These are phyloP conservation scores for Pseudocercospora macadamiae DNA, from an alignment of 2,329 filamentous ascomycete species.

Conservation along the genomic window DNA sequence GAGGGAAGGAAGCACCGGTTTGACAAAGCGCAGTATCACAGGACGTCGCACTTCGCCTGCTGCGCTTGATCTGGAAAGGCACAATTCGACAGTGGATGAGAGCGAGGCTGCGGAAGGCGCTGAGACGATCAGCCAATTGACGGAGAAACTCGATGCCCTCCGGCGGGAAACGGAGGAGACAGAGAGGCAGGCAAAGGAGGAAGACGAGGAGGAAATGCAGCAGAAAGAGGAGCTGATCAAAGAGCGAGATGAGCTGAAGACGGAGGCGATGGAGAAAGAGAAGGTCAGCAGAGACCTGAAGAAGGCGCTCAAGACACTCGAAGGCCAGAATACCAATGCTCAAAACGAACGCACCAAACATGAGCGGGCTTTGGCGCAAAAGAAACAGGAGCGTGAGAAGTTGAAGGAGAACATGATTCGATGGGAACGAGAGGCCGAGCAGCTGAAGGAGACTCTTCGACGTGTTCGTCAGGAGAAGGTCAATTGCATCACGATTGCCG, in stretches of 20 bases:
- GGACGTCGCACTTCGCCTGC: slow-evolving; percentile 71
- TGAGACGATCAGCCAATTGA: slow-evolving; percentile 74
- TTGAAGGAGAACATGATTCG: slow-evolving; percentile 70
- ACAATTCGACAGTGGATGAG: slow-evolving; percentile 40
- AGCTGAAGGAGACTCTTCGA: slow-evolving; percentile 52
- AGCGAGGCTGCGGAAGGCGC: slow-evolving; percentile 59
- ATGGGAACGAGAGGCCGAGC: slow-evolving; percentile 66
- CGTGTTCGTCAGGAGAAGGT: slow-evolving; percentile 47
- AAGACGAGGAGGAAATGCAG: slow-evolving; percentile 55
- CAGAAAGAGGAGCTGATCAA: slow-evolving; percentile 61
- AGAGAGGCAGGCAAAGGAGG: slow-evolving; percentile 67
- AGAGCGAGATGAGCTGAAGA: slow-evolving; percentile 78
- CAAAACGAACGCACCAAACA: slow-evolving; percentile 79
- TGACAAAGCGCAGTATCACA: slow-evolving; percentile 67
- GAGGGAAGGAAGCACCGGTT: slow-evolving; percentile 65
- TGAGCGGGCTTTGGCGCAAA: slow-evolving; percentile 71
- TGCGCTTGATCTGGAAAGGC: slow-evolving; percentile 38
- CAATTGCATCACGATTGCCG: slow-evolving; percentile 40
- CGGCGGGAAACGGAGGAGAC: slow-evolving; percentile 83
- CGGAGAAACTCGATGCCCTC: slow-evolving; percentile 76
- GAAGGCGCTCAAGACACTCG: slow-evolving; percentile 76
- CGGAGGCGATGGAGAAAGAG: slow-evolving; percentile 83
- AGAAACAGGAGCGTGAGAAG: slow-evolving; percentile 68
- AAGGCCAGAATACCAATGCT: slow-evolving; percentile 78
- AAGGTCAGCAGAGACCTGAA: slow-evolving; percentile 84